Conservation (phyloP, 371 early-diverging fungal species). For the Capillidium rhysosporum region DNA sequence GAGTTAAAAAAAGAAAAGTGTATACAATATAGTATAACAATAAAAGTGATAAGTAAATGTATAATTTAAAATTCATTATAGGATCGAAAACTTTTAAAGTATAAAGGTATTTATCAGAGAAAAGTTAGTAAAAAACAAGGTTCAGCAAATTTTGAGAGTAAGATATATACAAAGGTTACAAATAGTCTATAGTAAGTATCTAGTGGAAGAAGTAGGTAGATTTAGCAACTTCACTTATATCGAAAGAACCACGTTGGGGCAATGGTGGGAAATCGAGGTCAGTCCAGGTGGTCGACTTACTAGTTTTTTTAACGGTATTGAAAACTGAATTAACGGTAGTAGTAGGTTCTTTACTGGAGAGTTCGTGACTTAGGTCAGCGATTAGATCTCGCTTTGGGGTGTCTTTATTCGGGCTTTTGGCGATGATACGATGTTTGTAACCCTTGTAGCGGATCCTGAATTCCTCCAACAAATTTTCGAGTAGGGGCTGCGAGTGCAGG, state of each 20-base stretch:
- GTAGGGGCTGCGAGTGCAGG: slow-evolving; percentile 66
- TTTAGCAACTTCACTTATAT: slow-evolving; percentile 52
- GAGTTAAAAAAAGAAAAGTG: too few species aligned
- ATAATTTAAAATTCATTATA: too few species aligned
- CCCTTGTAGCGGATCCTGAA: slow-evolving; percentile 61
- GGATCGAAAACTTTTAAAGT: too few species aligned
- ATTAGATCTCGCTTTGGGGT: neutral
- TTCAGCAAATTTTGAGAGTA: too few species aligned
- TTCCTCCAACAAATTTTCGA: slow-evolving; percentile 66
- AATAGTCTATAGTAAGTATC: too few species aligned
- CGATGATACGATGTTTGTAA: slow-evolving; percentile 37
- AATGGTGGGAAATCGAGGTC: slow-evolving; percentile 48
- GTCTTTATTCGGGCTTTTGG: slow-evolving; percentile 9
- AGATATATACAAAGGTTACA: too few species aligned
- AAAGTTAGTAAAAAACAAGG: too few species aligned
- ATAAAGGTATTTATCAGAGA: too few species aligned
- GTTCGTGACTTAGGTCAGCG: slow-evolving; percentile 1
- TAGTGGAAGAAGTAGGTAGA: slow-evolving; percentile 83
- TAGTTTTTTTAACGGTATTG: slow-evolving; percentile 5
- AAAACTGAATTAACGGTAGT: too few species aligned
- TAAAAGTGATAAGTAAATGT: too few species aligned
- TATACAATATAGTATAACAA: too few species aligned
- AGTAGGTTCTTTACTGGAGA: slow-evolving; percentile 9
- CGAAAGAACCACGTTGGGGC: slow-evolving; percentile 68
- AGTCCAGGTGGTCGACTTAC: slow-evolving; percentile 26